phyloP scores from a whole-genome alignment of 164 flowering plant species.

The Dillenia suffruticosa region DNA sequence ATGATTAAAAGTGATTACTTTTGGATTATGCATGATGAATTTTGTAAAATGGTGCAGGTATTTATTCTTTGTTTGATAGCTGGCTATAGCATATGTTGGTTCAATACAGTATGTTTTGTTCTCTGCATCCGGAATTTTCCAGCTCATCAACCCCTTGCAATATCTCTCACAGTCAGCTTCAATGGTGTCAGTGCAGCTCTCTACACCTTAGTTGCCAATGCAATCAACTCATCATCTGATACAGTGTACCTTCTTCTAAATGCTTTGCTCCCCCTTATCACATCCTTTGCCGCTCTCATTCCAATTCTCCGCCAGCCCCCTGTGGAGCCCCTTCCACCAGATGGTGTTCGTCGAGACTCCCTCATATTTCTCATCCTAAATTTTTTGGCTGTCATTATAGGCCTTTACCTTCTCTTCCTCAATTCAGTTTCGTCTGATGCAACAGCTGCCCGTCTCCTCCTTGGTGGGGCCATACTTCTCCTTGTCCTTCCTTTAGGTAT shows the following conservation, averaged over 20 bases:
- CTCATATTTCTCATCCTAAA: conserved; percentile 63
- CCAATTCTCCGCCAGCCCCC: conserved; percentile 78
- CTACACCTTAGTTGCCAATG: conserved; percentile 63
- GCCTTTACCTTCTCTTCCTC: conserved; percentile 71
- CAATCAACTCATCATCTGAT: conserved; percentile 40
- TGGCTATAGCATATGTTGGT: conserved; percentile 95
- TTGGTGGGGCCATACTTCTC: conserved; percentile 62
- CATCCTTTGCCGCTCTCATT: conserved; percentile 43
- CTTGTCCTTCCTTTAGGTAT: conserved; percentile 59
- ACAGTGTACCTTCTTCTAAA: conserved; percentile 67
- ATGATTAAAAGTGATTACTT: background rate
- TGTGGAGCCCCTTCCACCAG: conserved; percentile 37
- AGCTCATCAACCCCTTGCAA: conserved; percentile 57
- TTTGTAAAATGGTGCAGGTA: conserved; percentile 39
- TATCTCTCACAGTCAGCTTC: conserved; percentile 84
- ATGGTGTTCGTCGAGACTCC: conserved; percentile 51
- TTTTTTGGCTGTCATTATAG: conserved; percentile 60
- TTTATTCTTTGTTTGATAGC: conserved; percentile 69
- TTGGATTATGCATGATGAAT: background rate
- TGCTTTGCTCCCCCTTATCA: conserved; percentile 57
- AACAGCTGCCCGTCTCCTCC: conserved; percentile 38
- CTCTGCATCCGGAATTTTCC: conserved; percentile 79
- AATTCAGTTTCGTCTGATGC: conserved; percentile 26
- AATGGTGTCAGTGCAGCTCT: conserved; percentile 92
- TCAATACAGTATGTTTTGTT: conserved; percentile 91